phyloP scores from a whole-genome alignment of 176 grass and related monocot species.

The Avena insularis region DNA sequence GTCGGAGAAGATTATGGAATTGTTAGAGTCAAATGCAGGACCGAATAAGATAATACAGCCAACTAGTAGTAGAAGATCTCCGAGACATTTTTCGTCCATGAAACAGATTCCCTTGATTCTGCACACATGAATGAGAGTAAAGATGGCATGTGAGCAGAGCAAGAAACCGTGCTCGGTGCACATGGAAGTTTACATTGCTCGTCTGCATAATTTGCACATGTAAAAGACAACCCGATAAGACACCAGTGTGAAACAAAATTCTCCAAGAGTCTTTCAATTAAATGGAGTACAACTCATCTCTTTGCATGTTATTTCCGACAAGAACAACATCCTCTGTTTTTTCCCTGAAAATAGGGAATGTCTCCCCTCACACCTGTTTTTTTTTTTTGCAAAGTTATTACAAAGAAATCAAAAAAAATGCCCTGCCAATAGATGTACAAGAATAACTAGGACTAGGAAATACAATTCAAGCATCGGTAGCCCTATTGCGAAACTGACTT shows the following conservation, averaged over 20 bases:
- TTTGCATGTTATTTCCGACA: neutral
- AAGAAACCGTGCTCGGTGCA: conserved; percentile 15
- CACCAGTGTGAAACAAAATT: neutral
- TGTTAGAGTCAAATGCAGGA: conserved; percentile 35
- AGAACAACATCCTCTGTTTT: neutral
- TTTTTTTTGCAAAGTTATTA: no score
- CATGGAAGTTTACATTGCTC: conserved; percentile 31
- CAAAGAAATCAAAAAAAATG: no score
- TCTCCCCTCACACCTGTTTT: no score
- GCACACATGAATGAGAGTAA: neutral
- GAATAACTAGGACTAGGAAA: no score
- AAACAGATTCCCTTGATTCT: conserved; percentile 43
- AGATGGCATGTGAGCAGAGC: conserved; percentile 39
- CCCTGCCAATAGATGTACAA: no score
- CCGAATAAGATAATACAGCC: neutral
- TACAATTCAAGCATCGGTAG: no score
- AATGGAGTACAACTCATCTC: neutral
- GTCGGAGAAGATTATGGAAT: neutral
- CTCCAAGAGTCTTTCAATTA: neutral
- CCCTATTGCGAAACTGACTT: no score
- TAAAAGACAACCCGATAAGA: neutral
- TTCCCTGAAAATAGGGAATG: no score
- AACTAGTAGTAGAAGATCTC: conserved; percentile 12
- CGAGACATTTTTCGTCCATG: neutral
- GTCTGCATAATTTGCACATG: neutral